Evolutionary conservation across 2,329 filamentous ascomycete species (phyloP), one percentile per base, ranked within the genome.

Genomic region (Paraconiothyrium sp.): DNA sequence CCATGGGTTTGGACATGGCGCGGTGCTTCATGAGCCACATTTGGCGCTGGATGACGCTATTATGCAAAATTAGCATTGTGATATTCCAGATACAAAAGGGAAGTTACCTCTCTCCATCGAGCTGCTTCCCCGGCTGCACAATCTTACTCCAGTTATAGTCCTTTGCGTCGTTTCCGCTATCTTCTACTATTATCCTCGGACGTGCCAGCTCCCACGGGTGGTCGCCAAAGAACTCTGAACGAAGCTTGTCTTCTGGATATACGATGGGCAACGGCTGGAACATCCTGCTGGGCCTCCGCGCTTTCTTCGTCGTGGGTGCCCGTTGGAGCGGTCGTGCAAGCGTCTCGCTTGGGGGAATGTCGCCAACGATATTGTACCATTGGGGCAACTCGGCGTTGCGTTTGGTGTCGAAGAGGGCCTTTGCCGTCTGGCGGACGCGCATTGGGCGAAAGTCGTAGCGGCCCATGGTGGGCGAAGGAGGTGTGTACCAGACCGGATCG

Each of bases 141-240:
- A 97, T 79, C 27, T 85, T 89, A 69, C 90, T 91, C 94, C 94
- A 98, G 78, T 97, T 88, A 72, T 88, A 89, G 58, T 81, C 84
- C 76, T 90, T 87, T 55, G 88, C 84, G 74, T 99, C 94, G 75
- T 90, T 91, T 57, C 95, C 95, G 72, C 94, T 91, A 69, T 89
- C 84, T 81, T 99, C 95, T 10, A 98, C 82, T 50, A 99, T 84
- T 61, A 97, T 85, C 69, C 92, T 86, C 58, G 95, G 95, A 65
- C 94, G 86, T 20, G 95, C 95, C 74, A 99, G 83, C 81, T 99
- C 95, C 95, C 95, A 99, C 5, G 95, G 95, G 77, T 99, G 95
- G 78, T 99, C 94, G 73, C 86, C 88, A 83, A 92, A 99, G 82
- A 98, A 99, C 32, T 89, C 88, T 68, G 81, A 84, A 66, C 95